Percentiles rank a stretch among this genome's conserved stretches.
Conservation (phyloP, 1,284 basidiomycete species). For the Ganoderma meredithae region DNA sequence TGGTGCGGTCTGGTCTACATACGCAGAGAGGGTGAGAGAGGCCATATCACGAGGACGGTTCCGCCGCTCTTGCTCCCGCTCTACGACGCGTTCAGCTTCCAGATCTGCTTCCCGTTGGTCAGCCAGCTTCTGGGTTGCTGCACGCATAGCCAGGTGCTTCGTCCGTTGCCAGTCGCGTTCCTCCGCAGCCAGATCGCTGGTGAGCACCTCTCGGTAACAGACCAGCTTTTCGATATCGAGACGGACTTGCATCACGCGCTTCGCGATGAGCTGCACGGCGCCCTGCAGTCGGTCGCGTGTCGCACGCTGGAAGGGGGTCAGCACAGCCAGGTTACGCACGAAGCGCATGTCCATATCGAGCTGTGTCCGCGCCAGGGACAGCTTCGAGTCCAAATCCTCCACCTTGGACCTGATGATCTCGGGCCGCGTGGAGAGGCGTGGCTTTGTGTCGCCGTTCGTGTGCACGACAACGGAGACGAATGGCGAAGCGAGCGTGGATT, state of each 20-base stretch:
- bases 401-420: conserved; percentile 71
- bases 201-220: conserved; percentile 80
- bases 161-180: conserved; percentile 71
- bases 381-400: conserved; percentile 65
- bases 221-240: conserved; percentile 77
- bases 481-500: conserved; percentile 38
- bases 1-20: conserved; percentile 42
- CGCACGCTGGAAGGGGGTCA: conserved; percentile 87
- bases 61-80: conserved; percentile 12
- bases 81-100: conserved; percentile 20
- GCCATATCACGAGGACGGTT: conserved; percentile 39
- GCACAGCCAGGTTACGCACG: conserved; percentile 83
- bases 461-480: conserved; percentile 11
- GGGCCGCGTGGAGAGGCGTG: conserved; percentile 57
- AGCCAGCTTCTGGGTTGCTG: conserved; percentile 73
- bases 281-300: conserved; percentile 80
- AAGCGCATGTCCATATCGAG: conserved; percentile 79
- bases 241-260: conserved; percentile 70
- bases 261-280: conserved; percentile 71
- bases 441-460: conserved; percentile 23
- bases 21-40: conserved; percentile 53
- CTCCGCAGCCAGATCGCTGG: conserved; percentile 78
- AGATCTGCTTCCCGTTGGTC: conserved; percentile 41
- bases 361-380: conserved; percentile 62
- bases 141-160: conserved; percentile 75